Base-by-base conservation (phyloP, 78 protist species). In the Protostelium mycophagum region DNA sequence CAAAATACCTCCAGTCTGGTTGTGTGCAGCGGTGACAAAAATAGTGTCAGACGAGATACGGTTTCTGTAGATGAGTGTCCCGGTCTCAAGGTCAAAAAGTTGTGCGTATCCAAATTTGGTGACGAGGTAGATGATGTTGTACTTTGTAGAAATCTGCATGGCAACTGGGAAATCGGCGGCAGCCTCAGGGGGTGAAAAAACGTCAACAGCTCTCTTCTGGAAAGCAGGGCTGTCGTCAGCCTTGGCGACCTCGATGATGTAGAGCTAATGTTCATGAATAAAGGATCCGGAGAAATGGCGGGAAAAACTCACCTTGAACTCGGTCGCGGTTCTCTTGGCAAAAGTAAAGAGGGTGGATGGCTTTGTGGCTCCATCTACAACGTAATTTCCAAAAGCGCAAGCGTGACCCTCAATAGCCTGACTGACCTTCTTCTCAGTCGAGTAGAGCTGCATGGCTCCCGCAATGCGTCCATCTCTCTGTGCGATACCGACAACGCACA, bases 81-180 rank as follows among this genome's bases (percentile, higher is more conserved):
- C 99, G 10, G 97, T 92, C 88, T 94, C 97, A 31, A 99, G 38
- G 93, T 98, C 99, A 90, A 89, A 95, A 84, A 98, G 36, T 87
- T 95, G 97, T 38, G 96, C 36, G 97, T 94, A 96, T 36, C 99
- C 99, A 85, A 92, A 84, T 93, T 97, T 96, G 84, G 99, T 97
- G 93, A 99, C 89, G 91, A 99, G 38, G 95, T 87, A 99, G 91
- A 98, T 38, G 38, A 97, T 87, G 38, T 97, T 96, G 89, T 95
- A 95, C 94, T 95, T 94, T 83, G 91, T 96, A 51, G 94, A 84
- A 87, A 94, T 35, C 85, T 97, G 98, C 98, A 98, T 97, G 86
- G 99, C 97, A 23, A 99, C 99, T 25, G 99, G 99, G 97, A 99
- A 98, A 90, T 99, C 99, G 35, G 63, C 84, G 25, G 97, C 95